Conservation (phyloP, 768 basidiomycete species). For the Xerocomellus intermedius region DNA sequence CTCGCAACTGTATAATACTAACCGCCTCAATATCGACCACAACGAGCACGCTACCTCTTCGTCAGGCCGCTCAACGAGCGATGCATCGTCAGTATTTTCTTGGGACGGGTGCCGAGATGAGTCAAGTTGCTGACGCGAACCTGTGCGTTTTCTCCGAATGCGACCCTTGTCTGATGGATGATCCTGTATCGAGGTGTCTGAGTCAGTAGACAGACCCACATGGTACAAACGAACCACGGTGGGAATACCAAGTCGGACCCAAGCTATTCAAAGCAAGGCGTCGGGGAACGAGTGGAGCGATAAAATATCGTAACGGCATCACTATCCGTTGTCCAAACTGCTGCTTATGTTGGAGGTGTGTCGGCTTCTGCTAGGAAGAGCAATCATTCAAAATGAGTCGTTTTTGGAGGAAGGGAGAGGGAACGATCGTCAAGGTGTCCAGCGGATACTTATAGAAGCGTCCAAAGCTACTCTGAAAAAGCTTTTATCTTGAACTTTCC, state of each 20-base stretch:
- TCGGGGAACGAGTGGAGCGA: background rate
- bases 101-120: conserved; percentile 11
- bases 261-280: background rate
- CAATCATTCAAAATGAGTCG: background rate
- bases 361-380: background rate
- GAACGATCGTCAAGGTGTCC: background rate
- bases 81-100: background rate
- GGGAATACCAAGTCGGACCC: conserved; percentile 1
- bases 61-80: background rate
- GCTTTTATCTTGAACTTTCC: background rate
- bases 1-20: background rate
- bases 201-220: background rate
- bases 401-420: background rate
- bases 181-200: conserved; percentile 2
- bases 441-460: background rate
- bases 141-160: conserved; percentile 6
- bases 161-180: conserved; percentile 18
- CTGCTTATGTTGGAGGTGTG: background rate
- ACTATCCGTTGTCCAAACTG: background rate
- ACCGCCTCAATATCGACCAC: background rate
- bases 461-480: background rate
- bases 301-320: conserved; percentile 1
- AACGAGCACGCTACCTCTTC: background rate
- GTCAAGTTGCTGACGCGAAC: conserved; percentile 25
- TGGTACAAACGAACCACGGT: background rate